Evolutionary conservation across 2,329 filamentous ascomycete species (phyloP).

Genomic region (Lecanicillium sp.): DNA sequence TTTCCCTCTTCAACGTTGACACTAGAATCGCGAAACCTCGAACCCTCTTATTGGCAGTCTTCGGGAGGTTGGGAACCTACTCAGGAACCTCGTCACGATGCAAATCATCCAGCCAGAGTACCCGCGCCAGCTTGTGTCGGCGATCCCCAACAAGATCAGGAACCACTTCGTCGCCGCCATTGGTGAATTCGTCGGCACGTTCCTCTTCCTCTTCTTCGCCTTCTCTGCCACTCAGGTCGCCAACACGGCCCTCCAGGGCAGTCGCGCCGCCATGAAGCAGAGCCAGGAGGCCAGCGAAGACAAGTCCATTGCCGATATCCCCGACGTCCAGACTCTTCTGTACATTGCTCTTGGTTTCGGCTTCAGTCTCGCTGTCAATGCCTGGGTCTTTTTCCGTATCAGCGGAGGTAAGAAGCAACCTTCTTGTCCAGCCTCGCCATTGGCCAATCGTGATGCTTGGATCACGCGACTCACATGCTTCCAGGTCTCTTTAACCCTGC

Average conservation of each 20-base stretch:
- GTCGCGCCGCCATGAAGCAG: not conserved
- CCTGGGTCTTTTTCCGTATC: constrained; percentile 43
- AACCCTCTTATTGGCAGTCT: too few relatives aligned
- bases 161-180: constrained; percentile 15
- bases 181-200: constrained; percentile 37
- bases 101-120: constrained; percentile 8
- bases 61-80: too few relatives aligned
- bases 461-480: not conserved
- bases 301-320: constrained; percentile 38
- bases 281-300: constrained; percentile 23
- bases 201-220: constrained; percentile 39
- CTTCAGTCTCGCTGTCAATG: constrained; percentile 39
- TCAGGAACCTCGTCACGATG: not conserved
- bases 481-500: constrained; percentile 30
- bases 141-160: constrained; percentile 13
- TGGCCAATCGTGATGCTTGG: too few relatives aligned
- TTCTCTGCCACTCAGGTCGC: constrained; percentile 36
- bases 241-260: constrained; percentile 28
- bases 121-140: constrained; percentile 12
- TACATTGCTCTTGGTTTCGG: constrained; percentile 38
- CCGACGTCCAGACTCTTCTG: constrained; percentile 36
- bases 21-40: too few relatives aligned
- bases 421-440: too few relatives aligned
- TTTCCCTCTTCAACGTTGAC: not conserved
- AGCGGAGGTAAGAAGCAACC: constrained; percentile 25